Base-by-base conservation (phyloP, 768 basidiomycete species). In the Pilatotrama ljubarskyi region DNA sequence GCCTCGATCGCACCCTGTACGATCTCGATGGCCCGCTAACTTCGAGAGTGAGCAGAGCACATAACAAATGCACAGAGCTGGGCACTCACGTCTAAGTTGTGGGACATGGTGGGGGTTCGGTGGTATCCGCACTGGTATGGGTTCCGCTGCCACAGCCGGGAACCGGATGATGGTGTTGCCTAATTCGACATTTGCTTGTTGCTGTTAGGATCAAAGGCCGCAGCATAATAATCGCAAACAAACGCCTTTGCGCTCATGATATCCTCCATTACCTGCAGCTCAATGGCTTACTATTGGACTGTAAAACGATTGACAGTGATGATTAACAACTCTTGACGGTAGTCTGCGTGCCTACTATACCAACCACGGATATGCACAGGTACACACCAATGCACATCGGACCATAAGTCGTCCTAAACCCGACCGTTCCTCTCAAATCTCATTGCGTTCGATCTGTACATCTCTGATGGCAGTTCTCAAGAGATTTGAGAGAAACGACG, bases 1-100 rank as follows among this genome's bases (percentile, higher is more conserved):
- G 92, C 89, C 58, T 95, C 94, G 68, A 96, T 95, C 58, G 95
- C 95, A 64, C 85, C 84, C 76, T 95, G 91, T 24, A 97, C 93
- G 58, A 97, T 85, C 68, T 93, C 91, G 70, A 97, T 92, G 32
- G 94, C 94, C 74, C 83, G 82, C 87, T 89, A 49, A 20, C 38
- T 49, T 14, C 11, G 44, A 32, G 18, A 15, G 50, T 61, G 0
- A 62, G 56, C 42, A 55, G 24, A n/a, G 18, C 25, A 3, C 32
- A 6, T 6, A 20, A 0, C 17, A 38, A 14, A 15, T 18, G 6
- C 29, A 5, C 13, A 20, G 22, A 2, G 58, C 9, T 1, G 2
- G 37, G 29, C 15, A 48, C 69, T 65, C 61, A 70, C 69, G 58
- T 70, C 68, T 51, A 70, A 55, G 56, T 70, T 70, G 25, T 62